phyloP scores from a whole-genome alignment of 495 filamentous ascomycete species.

The Neurospora tetrasperma region DNA sequence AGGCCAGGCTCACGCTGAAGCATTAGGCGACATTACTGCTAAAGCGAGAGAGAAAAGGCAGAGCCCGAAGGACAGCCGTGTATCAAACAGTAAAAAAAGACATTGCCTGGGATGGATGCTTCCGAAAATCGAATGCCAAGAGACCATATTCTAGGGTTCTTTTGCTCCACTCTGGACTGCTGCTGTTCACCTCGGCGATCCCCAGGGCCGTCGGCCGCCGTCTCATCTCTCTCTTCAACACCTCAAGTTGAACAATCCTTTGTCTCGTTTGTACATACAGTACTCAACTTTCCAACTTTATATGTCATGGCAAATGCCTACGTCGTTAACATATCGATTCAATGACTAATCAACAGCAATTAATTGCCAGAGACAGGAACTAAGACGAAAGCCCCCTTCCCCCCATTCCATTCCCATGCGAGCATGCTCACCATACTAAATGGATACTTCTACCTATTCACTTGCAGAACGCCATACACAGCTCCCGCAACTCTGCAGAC shows the following conservation, averaged over 20 bases:
- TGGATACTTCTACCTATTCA: background rate
- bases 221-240: too few relatives aligned
- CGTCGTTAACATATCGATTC: background rate
- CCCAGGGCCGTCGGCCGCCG: too few relatives aligned
- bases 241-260: too few relatives aligned
- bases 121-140: background rate
- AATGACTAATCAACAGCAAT: background rate
- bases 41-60: background rate
- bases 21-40: background rate
- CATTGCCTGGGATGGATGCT: background rate
- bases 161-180: background rate
- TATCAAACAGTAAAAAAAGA: background rate
- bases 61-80: background rate
- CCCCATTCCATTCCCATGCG: background rate
- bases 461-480: background rate
- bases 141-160: background rate
- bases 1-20: background rate
- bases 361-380: background rate
- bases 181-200: background rate
- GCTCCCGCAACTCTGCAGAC: background rate
- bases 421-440: background rate
- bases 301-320: background rate
- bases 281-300: background rate
- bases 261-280: too few relatives aligned
- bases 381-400: background rate